Conservation (phyloP, 306 rosid species). For the Lotus japonicus region DNA sequence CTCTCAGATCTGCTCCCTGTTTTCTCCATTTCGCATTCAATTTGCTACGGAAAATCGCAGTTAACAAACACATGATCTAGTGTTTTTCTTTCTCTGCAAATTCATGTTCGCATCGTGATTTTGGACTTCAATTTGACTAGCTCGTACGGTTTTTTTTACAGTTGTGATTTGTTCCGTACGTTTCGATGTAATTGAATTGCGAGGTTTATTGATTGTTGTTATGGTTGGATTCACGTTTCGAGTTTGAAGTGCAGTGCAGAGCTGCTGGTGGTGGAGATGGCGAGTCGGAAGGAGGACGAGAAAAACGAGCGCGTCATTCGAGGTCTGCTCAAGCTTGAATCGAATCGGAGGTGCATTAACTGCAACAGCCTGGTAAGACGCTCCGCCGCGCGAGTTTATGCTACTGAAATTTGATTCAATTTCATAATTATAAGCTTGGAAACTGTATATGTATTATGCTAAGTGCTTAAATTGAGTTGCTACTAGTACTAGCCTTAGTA, state of each 20-base stretch:
- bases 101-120: neutral
- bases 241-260: slow-evolving; percentile 21
- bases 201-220: neutral
- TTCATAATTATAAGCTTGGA: neutral
- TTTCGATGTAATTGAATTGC: neutral
- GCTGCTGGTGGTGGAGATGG: slow-evolving; percentile 56
- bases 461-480: too few relatives aligned
- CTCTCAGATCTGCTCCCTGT: slow-evolving; percentile 35
- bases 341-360: slow-evolving; percentile 86
- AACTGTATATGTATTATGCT: neutral
- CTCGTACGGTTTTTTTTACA: neutral
- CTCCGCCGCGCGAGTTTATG: neutral
- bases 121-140: neutral
- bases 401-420: neutral
- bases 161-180: neutral
- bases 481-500: neutral
- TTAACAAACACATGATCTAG: neutral
- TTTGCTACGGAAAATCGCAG: neutral
- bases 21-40: neutral
- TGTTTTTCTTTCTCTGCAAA: neutral
- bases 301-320: slow-evolving; percentile 83
- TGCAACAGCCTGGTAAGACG: slow-evolving; percentile 74
- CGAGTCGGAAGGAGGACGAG: slow-evolving; percentile 84
- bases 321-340: slow-evolving; percentile 72
- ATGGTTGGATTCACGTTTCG: slow-evolving; percentile 20